A percentile compares a stretch with the other conserved stretches of the same genome.
Evolutionary conservation across 352 stramenopile genomes (phyloP).

Genomic region (Globisporangium uncinulatum): DNA sequence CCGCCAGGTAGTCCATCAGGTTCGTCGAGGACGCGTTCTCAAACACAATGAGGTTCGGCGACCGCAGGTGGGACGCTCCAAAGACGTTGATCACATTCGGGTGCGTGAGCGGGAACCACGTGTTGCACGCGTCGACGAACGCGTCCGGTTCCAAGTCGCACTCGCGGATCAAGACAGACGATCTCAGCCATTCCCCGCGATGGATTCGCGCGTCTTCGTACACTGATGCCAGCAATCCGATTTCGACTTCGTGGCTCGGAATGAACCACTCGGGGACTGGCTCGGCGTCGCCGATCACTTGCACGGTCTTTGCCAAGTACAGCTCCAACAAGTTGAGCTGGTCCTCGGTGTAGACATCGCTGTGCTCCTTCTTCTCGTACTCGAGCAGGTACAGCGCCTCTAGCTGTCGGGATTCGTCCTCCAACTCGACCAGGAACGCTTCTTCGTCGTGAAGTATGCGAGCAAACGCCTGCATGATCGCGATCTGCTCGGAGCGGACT

Average conservation of each 20-base stretch:
- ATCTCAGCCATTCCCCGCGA: constrained; percentile 2
- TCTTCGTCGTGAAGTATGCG: background rate
- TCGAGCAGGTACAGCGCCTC: constrained; percentile 1
- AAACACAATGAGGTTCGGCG: constrained; percentile 18
- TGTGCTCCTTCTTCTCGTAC: constrained; percentile 3
- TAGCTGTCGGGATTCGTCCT: background rate
- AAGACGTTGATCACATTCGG: constrained; percentile 83
- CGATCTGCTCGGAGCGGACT: background rate
- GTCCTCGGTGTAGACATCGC: background rate
- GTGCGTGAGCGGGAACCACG: constrained; percentile 85
- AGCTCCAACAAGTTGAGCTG: background rate
- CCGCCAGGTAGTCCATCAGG: constrained; percentile 18
- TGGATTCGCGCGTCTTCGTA: background rate
- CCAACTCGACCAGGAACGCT: background rate
- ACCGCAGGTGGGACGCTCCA: constrained; percentile 17
- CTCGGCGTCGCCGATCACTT: background rate
- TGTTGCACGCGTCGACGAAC: constrained; percentile 57
- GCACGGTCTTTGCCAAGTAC: constrained; percentile 1
- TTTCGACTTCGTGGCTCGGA: constrained; percentile 3
- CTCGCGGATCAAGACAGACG: background rate
- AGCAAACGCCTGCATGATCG: background rate
- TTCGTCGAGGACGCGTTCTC: constrained; percentile 21
- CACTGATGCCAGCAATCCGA: background rate
- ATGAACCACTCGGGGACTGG: constrained; percentile 4
- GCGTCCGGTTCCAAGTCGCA: constrained; percentile 5